Conservation (phyloP, 2,329 filamentous ascomycete species). For the Pyrenophora graminea region DNA sequence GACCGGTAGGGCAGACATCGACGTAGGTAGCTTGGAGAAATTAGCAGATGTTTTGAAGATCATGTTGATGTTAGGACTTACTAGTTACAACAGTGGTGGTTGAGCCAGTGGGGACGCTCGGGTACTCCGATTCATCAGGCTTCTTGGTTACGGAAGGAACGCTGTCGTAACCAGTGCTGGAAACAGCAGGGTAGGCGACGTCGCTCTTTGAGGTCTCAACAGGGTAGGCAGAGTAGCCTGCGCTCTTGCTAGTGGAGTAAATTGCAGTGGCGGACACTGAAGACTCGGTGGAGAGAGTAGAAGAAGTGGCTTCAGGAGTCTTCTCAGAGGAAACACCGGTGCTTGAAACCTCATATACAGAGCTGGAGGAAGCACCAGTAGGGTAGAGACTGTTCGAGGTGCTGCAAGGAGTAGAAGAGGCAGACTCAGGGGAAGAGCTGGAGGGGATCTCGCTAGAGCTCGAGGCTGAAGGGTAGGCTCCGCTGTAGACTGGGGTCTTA, state of each 20-base stretch:
- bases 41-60: background rate
- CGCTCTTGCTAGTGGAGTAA: slow-evolving; percentile 6
- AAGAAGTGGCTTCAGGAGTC: slow-evolving; percentile 16
- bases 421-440: slow-evolving; percentile 10
- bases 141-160: slow-evolving; percentile 21
- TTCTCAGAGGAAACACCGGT: slow-evolving; percentile 9
- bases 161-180: slow-evolving; percentile 12
- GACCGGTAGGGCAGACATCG: slow-evolving; percentile 44
- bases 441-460: slow-evolving; percentile 1
- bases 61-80: slow-evolving; percentile 10
- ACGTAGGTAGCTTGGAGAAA: slow-evolving; percentile 31
- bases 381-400: slow-evolving; percentile 17
- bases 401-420: slow-evolving; percentile 19
- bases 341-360: background rate
- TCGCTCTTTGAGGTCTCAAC: slow-evolving; percentile 7
- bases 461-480: background rate
- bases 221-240: slow-evolving; percentile 4
- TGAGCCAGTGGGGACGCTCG: slow-evolving; percentile 13
- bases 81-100: slow-evolving; percentile 27
- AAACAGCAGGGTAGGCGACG: slow-evolving; percentile 7
- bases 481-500: background rate
- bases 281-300: slow-evolving; percentile 8
- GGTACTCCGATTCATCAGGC: slow-evolving; percentile 17
- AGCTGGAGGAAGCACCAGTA: slow-evolving; percentile 8
- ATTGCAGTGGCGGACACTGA: slow-evolving; percentile 2